These are phyloP conservation scores for Porcisia hertigi DNA, from an alignment of 208 protist genomes.

Conservation along the genomic window DNA sequence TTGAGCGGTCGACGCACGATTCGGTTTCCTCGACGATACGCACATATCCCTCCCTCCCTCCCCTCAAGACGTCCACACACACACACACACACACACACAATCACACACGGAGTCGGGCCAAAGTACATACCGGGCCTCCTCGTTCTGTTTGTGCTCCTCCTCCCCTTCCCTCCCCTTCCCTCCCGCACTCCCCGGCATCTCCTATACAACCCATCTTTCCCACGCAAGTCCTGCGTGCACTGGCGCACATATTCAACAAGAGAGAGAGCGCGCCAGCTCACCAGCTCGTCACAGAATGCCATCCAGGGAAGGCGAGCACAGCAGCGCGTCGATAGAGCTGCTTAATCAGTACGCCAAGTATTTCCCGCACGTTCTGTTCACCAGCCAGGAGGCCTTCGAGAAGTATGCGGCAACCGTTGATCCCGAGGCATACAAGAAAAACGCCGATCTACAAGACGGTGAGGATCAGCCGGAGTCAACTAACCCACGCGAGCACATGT, in stretches of 20 bases:
- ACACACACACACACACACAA: no score
- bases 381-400: conserved; percentile 67
- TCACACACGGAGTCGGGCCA: background rate
- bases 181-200: background rate
- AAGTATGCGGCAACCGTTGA: conserved; percentile 45
- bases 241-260: background rate
- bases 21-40: no score
- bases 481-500: conserved; percentile 82
- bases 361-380: conserved; percentile 83
- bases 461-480: conserved; percentile 66
- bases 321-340: conserved; percentile 40
- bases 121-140: background rate
- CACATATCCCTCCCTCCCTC: background rate
- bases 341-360: conserved; percentile 81
- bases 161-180: background rate
- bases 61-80: background rate
- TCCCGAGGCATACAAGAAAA: conserved; percentile 35
- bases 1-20: background rate
- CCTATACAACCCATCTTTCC: no score
- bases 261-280: background rate
- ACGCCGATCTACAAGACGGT: conserved; percentile 52
- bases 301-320: conserved; percentile 33
- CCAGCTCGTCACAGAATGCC: conserved; percentile 11
- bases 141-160: background rate
- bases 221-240: background rate